Conservation (phyloP, 306 rosid genomes). For the Styphnolobium japonicum region DNA sequence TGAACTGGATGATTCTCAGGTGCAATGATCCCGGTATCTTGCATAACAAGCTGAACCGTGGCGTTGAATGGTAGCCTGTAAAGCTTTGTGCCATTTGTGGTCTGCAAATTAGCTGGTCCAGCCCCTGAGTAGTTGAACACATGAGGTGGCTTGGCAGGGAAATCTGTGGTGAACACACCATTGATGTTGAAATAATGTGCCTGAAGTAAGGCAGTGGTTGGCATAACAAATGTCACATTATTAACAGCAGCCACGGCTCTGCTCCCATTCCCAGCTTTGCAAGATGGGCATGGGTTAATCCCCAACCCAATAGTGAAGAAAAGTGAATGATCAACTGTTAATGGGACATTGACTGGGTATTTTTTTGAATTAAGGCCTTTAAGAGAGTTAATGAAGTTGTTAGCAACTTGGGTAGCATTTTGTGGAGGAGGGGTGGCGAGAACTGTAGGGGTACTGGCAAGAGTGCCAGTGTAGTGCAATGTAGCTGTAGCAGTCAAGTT, state of each 20-base stretch:
- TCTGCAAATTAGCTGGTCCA: slow-evolving; percentile 48
- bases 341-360: slow-evolving; percentile 71
- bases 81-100: slow-evolving; percentile 57
- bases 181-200: slow-evolving; percentile 67
- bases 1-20: slow-evolving; percentile 85
- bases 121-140: slow-evolving; percentile 59
- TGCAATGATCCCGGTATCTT: slow-evolving; percentile 71
- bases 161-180: slow-evolving; percentile 78
- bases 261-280: slow-evolving; percentile 77
- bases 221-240: slow-evolving; percentile 83
- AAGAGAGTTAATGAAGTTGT: slow-evolving; percentile 46
- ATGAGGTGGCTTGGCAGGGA: slow-evolving; percentile 66
- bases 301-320: slow-evolving; percentile 69
- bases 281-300: slow-evolving; percentile 62
- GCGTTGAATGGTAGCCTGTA: slow-evolving; percentile 57
- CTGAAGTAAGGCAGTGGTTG: slow-evolving; percentile 72
- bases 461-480: slow-evolving; percentile 71
- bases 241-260: slow-evolving; percentile 66
- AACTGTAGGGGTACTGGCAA: slow-evolving; percentile 42
- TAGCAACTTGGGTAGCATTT: slow-evolving; percentile 72
- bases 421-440: slow-evolving; percentile 65
- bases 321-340: slow-evolving; percentile 56
- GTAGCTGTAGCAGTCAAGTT: slow-evolving; percentile 74
- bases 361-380: slow-evolving; percentile 66
- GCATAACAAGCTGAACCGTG: slow-evolving; percentile 74